These are phyloP conservation scores for Magnaporthiopsis poae DNA, from an alignment of 2,329 filamentous ascomycete genomes.

Conservation along the genomic window DNA sequence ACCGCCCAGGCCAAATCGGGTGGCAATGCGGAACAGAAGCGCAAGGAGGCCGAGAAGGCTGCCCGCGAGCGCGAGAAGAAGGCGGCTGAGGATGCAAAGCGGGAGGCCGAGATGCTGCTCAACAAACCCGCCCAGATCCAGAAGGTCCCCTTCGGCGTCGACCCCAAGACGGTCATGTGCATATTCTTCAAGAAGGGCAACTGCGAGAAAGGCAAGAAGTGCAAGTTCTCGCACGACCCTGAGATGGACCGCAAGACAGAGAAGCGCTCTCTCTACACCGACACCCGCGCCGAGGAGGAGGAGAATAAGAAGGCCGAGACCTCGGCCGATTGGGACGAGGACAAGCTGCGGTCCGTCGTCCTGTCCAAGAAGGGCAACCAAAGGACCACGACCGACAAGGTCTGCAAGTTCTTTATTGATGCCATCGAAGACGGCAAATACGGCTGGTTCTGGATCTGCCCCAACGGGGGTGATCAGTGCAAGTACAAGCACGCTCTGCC, in stretches of 20 bases:
- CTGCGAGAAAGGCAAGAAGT: slow-evolving; percentile 95
- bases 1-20: slow-evolving; percentile 61
- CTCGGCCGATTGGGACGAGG: slow-evolving; percentile 95
- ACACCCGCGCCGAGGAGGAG: slow-evolving; percentile 63
- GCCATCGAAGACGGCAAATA: slow-evolving; percentile 98
- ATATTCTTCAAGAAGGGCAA: slow-evolving; percentile 95
- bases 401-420: slow-evolving; percentile 97
- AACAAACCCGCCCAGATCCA: slow-evolving; percentile 90
- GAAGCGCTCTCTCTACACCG: slow-evolving; percentile 85
- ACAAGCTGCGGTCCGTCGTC: slow-evolving; percentile 83
- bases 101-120: slow-evolving; percentile 71
- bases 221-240: slow-evolving; percentile 93
- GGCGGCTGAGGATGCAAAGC: slow-evolving; percentile 75
- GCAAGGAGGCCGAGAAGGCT: slow-evolving; percentile 57
- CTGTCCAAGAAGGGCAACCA: slow-evolving; percentile 96
- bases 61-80: slow-evolving; percentile 76
- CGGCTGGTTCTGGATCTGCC: slow-evolving; percentile 98
- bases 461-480: slow-evolving; percentile 93
- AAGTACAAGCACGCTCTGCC: slow-evolving; percentile 96
- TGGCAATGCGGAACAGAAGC: slow-evolving; percentile 80
- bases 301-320: slow-evolving; percentile 81
- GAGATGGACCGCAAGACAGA: slow-evolving; percentile 81
- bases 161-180: slow-evolving; percentile 93
- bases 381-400: slow-evolving; percentile 88
- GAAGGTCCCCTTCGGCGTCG: slow-evolving; percentile 94